A percentile compares a stretch with the other conserved stretches of the same genome.
phyloP scores from a whole-genome alignment of 305 asterid species.

The Striga hermonthica region DNA sequence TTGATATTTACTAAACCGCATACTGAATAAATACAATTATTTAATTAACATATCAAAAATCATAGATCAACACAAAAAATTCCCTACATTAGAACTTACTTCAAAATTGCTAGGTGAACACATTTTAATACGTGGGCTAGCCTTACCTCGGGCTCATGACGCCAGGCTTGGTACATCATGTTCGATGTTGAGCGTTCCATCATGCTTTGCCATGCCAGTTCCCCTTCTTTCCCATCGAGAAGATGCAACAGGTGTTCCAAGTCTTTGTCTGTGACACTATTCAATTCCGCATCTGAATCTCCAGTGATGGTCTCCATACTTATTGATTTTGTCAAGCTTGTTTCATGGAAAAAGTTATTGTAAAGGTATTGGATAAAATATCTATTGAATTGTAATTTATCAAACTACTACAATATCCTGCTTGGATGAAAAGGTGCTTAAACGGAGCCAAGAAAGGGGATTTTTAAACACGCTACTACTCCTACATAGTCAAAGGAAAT shows the following conservation, averaged over 20 bases:
- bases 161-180: conserved; percentile 92
- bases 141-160: conserved; percentile 79
- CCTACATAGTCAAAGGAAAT: not conserved
- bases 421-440: not conserved
- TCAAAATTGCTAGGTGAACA: conserved; percentile 1
- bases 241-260: conserved; percentile 69
- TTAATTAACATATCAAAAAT: not conserved
- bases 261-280: conserved; percentile 62
- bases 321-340: conserved; percentile 1
- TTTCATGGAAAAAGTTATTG: not conserved
- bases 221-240: conserved; percentile 67
- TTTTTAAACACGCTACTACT: not conserved
- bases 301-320: conserved; percentile 34
- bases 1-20: conserved; percentile 14
- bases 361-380: not conserved
- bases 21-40: not conserved
- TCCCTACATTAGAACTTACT: not conserved
- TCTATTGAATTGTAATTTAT: conserved; percentile 6
- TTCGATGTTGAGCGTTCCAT: conserved; percentile 83
- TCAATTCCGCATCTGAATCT: conserved; percentile 44
- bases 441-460: not conserved
- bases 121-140: conserved; percentile 27
- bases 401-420: not conserved
- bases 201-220: conserved; percentile 83
- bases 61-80: not conserved